These are phyloP conservation scores for Colletotrichum sp. DNA, from an alignment of 2,329 filamentous ascomycete species.

Conservation along the genomic window DNA sequence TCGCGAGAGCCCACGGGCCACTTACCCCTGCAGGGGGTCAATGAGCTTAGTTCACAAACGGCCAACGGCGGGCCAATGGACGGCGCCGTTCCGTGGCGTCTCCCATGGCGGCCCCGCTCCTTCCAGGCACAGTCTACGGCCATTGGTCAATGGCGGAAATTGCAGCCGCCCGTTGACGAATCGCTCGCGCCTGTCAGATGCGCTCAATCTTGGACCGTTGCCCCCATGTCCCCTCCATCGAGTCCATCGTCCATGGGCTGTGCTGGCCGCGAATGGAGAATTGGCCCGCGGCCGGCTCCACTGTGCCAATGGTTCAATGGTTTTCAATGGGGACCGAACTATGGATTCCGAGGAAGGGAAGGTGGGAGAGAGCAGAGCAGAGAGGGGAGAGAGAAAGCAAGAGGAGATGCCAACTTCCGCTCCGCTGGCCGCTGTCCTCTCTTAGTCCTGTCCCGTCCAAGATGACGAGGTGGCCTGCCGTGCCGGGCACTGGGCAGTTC, in stretches of 20 bases:
- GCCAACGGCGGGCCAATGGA: slow-evolving; percentile 13
- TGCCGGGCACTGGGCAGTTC: not conserved
- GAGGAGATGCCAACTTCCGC: not conserved
- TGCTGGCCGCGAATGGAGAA: slow-evolving; percentile 16
- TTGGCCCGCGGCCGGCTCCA: slow-evolving; percentile 2
- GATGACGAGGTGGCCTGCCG: not conserved
- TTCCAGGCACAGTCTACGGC: not conserved
- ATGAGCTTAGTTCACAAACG: slow-evolving; percentile 18
- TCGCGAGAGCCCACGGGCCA: slow-evolving; percentile 7
- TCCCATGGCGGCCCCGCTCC: not conserved
- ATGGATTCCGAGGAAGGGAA: slow-evolving; percentile 1
- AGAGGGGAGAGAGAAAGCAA: not conserved
- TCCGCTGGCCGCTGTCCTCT: not conserved
- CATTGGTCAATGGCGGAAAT: slow-evolving; percentile 19
- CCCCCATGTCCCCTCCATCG: not conserved
- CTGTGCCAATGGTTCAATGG: not conserved
- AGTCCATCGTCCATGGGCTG: not conserved
- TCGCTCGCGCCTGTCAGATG: slow-evolving; percentile 15
- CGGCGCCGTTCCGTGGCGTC: slow-evolving; percentile 8
- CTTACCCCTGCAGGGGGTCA: slow-evolving; percentile 5
- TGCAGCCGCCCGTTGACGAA: slow-evolving; percentile 19
- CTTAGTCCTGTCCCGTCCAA: too few relatives aligned
- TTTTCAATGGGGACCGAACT: not conserved
- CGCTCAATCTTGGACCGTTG: slow-evolving; percentile 13
- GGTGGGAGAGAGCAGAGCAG: not conserved